phyloP scores from a whole-genome alignment of 2,329 filamentous ascomycete species.

The Graphiopsis chlorocephala region DNA sequence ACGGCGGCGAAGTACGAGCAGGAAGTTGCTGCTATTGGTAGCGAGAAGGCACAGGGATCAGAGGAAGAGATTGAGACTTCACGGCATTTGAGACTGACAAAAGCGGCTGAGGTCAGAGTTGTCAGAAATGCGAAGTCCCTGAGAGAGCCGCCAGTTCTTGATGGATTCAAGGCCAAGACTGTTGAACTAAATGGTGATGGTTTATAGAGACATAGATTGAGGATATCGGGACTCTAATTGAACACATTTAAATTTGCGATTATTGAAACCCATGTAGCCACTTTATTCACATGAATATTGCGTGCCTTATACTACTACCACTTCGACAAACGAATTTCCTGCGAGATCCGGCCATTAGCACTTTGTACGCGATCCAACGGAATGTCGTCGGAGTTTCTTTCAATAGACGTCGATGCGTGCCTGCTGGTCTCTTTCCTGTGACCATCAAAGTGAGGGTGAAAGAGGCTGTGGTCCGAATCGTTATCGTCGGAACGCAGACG shows the following conservation, averaged over 20 bases:
- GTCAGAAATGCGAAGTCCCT: constrained; percentile 71
- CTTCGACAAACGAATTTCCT: background rate
- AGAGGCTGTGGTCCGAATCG: background rate
- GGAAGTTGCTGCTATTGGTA: constrained; percentile 44
- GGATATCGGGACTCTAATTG: background rate
- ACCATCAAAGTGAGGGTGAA: background rate
- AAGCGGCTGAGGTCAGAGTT: constrained; percentile 84
- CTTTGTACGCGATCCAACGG: background rate
- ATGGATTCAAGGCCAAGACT: constrained; percentile 54
- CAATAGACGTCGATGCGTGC: background rate
- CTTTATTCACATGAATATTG: background rate
- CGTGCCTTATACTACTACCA: background rate
- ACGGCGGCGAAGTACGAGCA: constrained; percentile 61
- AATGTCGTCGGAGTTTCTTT: background rate
- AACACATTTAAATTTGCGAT: background rate
- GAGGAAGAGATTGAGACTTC: constrained; percentile 41
- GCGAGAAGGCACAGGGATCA: constrained; percentile 41
- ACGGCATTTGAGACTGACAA: constrained; percentile 67
- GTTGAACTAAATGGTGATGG: constrained; percentile 4
- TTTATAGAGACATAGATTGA: background rate
- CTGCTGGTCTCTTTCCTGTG: background rate
- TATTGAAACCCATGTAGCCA: background rate
- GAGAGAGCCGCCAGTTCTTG: constrained; percentile 63
- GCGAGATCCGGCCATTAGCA: background rate
- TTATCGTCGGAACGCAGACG: background rate